Base-by-base conservation (phyloP, 2,329 filamentous ascomycete genomes). In the Tothia fuscella region DNA sequence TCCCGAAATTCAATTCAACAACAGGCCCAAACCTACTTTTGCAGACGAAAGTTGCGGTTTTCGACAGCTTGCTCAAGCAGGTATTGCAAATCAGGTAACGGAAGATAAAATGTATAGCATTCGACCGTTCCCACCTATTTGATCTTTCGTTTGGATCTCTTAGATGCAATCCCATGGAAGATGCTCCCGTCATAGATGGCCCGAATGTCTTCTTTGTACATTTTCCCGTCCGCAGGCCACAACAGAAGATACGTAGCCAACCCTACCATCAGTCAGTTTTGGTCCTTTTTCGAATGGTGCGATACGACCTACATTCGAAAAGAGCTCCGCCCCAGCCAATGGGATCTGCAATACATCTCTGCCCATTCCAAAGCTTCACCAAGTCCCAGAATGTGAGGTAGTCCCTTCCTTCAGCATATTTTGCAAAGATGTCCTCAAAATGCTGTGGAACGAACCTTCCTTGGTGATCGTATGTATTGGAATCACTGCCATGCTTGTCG, bases 121-220 rank as follows among this genome's bases (percentile, higher is more conserved):
- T n/a, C n/a, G n/a, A n/a, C n/a, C n/a, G n/a, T n/a, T n/a, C n/a
- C n/a, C n/a, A n/a, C n/a, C n/a, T n/a, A n/a, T n/a, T n/a, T n/a
- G n/a, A n/a, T n/a, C n/a, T n/a, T n/a, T n/a, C n/a, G n/a, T n/a
- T n/a, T n/a, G n/a, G n/a, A n/a, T n/a, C n/a, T n/a, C n/a, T n/a
- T n/a, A n/a, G n/a, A n/a, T n/a, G n/a, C n/a, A n/a, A n/a, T n/a
- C n/a, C n/a, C n/a, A n/a, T 67, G 66, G 47, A 70, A 72, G 31
- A 72, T 60, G 51, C 67, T 70, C 6, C 71, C 70, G 52, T 73
- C 68, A 48, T 66, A 73, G 5, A 72, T 56, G 6, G 64, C 52
- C n/a, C 69, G 53, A 14, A 73, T 61, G 41, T 78, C 73, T 34
- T 78, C 72, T 55, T 78, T 78, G 50, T 56, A 63, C 56, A 77